Evolutionary conservation across 2,329 filamentous ascomycete genomes (phyloP), one percentile per base, ranked within the genome.

Genomic region (Stenocarpella maydis): DNA sequence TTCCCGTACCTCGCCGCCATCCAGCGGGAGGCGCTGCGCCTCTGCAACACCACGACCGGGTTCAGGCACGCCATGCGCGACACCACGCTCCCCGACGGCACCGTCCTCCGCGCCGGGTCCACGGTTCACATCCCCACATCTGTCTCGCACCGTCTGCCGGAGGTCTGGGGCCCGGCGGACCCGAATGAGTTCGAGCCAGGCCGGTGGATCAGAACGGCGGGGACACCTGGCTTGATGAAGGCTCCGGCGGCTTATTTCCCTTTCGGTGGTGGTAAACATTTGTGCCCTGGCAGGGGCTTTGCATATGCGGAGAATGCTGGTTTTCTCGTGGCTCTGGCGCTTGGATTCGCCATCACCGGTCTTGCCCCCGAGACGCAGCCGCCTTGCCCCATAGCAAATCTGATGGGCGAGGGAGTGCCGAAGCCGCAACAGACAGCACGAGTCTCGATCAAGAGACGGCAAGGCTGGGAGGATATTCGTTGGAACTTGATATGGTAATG

Each of bases 11-110:
- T 60, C 3, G 24, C 54, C 24, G 54, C 37, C 8, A 60, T 60
- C 21, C 54, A 60, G 24, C 54, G 54, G 54, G 54, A 60, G 54
- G 54, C 24, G 21, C 37, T 60, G 24, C 54, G 54, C 24, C 54
- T 60, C 21, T 60, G 54, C 54, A 60, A 60, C 7, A 60, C 54
- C 15, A 60, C 54, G 37, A 60, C 37, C 2, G 54, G 54, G 21
- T 60, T 60, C 37, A 43, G 54, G 54, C 54, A 60, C n/a, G 54
- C 37, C 1, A 9, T 60, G 31, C 37, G 54, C n/a, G 37, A 60
- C 17, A 60, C 37, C 54, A 60, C 24, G 37, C 39, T 60, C n/a
- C 54, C 24, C 17, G 54, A 60, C 37, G 54, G 54, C 24, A 60
- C 54, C 6, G 4, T 43, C 2, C 54, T 60, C 9, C 37, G 24